These are phyloP conservation scores for Meira nashicola DNA, from an alignment of 1,284 basidiomycete species.

Conservation along the genomic window DNA sequence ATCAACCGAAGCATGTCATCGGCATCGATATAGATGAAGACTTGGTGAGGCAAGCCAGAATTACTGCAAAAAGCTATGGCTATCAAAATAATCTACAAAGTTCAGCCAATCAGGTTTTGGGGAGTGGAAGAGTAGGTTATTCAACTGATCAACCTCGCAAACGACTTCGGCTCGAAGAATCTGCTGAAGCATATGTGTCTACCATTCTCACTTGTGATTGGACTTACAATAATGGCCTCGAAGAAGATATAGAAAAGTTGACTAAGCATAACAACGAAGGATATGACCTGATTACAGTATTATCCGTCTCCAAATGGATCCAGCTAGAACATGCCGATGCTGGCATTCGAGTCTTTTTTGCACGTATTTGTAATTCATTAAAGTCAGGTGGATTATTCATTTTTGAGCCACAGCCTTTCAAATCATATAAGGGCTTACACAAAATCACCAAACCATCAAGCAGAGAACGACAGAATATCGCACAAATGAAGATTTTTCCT, in stretches of 20 bases:
- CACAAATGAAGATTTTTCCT: background rate
- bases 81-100: background rate
- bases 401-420: constrained; percentile 21
- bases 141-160: background rate
- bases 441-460: background rate
- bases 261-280: background rate
- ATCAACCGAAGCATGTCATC: background rate
- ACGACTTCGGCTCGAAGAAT: background rate
- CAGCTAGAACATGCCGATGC: constrained; percentile 19
- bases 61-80: background rate
- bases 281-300: constrained; percentile 15
- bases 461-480: background rate
- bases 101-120: background rate
- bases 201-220: constrained; percentile 2
- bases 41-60: background rate
- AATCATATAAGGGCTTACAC: constrained; percentile 22
- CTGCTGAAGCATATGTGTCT: too few relatives aligned
- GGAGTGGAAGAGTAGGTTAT: background rate
- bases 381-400: constrained; percentile 15
- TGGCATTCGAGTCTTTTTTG: constrained; percentile 17
- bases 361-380: constrained; percentile 11
- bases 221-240: background rate
- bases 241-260: background rate
- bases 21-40: constrained; percentile 1
- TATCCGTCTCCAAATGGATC: constrained; percentile 31